Evolutionary conservation across 139 green algal species (phyloP).

Genomic region (Closterium sp.): DNA sequence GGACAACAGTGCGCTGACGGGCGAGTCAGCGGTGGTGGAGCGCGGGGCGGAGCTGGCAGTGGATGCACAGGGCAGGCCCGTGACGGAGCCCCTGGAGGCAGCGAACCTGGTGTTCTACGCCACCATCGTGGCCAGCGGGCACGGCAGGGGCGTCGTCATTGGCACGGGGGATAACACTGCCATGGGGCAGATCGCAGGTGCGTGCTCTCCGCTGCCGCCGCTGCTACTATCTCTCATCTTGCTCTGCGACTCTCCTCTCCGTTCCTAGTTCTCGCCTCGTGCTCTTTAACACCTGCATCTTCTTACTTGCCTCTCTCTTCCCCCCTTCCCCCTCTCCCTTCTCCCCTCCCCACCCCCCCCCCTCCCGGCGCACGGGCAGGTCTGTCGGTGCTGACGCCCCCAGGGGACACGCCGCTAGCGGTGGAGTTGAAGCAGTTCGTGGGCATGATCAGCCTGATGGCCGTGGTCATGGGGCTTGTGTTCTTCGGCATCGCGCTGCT

Average conservation of each 20-base stretch:
- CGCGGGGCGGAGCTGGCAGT: slow-evolving; percentile 36
- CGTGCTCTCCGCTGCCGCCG: background rate
- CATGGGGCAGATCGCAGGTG: slow-evolving; percentile 58
- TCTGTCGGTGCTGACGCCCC: slow-evolving; percentile 38
- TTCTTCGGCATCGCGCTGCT: slow-evolving; percentile 55
- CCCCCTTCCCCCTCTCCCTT: background rate
- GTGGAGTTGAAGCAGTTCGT: slow-evolving; percentile 52
- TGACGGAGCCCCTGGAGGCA: slow-evolving; percentile 57
- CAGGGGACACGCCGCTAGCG: slow-evolving; percentile 48
- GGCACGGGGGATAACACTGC: slow-evolving; percentile 46
- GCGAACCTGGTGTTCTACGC: slow-evolving; percentile 75
- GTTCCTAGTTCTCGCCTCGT: background rate
- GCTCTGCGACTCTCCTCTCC: background rate
- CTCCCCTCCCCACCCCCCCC: background rate
- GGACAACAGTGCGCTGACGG: slow-evolving; percentile 53
- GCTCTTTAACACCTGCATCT: background rate
- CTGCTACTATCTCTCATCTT: background rate
- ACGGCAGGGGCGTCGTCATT: slow-evolving; percentile 49
- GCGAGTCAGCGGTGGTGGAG: slow-evolving; percentile 58
- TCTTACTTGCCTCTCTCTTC: background rate
- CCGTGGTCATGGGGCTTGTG: slow-evolving; percentile 51
- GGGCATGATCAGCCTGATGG: slow-evolving; percentile 39
- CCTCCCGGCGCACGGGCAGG: background rate
- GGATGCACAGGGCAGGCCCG: slow-evolving; percentile 26
- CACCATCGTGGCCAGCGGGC: slow-evolving; percentile 64